A percentile compares a stretch with the other conserved stretches of the same genome.
Evolutionary conservation across 1,139 yeast species (phyloP).

Genomic region (Nakaseomyces delphensis): DNA sequence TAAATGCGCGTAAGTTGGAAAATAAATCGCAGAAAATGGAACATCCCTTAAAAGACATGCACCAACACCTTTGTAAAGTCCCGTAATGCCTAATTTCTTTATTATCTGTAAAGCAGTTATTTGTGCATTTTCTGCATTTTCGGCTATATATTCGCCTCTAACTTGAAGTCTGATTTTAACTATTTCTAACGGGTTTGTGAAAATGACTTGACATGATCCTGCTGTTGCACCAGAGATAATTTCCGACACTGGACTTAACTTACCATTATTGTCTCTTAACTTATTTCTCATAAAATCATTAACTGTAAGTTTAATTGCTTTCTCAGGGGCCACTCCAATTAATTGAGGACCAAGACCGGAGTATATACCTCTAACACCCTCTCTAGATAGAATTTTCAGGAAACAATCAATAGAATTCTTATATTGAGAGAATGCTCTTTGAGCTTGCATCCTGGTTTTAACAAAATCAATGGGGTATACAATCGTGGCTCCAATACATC

Average conservation of each 20-base stretch:
- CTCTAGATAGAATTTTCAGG: conserved; percentile 61
- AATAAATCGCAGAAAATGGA: conserved; percentile 93
- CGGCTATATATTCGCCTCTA: conserved; percentile 56
- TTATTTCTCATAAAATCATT: conserved; percentile 79
- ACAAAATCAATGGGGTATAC: conserved; percentile 96
- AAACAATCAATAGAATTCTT: conserved; percentile 82
- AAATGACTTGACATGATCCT: conserved; percentile 93
- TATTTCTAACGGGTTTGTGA: conserved; percentile 93
- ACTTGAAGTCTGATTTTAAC: conserved; percentile 93
- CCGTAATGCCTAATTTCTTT: conserved; percentile 69
- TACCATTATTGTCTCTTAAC: conserved; percentile 49
- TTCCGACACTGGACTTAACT: conserved; percentile 63
- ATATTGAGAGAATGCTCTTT: conserved; percentile 58
- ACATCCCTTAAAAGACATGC: conserved; percentile 94
- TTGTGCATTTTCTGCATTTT: conserved; percentile 22
- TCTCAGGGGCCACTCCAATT: conserved; percentile 96
- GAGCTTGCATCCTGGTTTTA: conserved; percentile 97
- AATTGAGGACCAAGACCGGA: conserved; percentile 92
- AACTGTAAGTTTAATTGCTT: conserved; percentile 91
- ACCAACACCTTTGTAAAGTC: conserved; percentile 82
- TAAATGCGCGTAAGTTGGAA: conserved; percentile 93
- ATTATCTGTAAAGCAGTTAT: conserved; percentile 67
- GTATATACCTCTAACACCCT: conserved; percentile 84
- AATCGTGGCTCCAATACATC: conserved; percentile 97
- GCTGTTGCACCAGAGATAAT: conserved; percentile 86